Percentiles rank a stretch among this genome's conserved stretches.
These are phyloP conservation scores for Pisolithus orientalis DNA, from an alignment of 768 basidiomycete species.

Conservation along the genomic window DNA sequence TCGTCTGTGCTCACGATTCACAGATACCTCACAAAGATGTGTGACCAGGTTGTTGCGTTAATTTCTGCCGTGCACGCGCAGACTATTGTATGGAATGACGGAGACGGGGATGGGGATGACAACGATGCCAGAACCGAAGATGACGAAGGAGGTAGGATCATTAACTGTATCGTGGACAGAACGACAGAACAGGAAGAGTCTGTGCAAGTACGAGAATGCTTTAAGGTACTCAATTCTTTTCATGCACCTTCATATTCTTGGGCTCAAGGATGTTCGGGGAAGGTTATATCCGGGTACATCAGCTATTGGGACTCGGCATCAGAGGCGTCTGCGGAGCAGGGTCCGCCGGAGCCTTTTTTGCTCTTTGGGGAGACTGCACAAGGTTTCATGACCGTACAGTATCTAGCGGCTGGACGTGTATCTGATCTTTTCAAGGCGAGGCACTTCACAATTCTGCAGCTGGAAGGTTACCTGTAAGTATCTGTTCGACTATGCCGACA, in stretches of 20 bases:
- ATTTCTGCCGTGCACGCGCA: constrained; percentile 39
- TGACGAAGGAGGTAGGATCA: constrained; percentile 27
- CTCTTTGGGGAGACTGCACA: constrained; percentile 31
- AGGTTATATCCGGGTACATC: constrained; percentile 8
- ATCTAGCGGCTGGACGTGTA: constrained; percentile 7
- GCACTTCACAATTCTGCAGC: constrained; percentile 5
- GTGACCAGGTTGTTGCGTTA: constrained; percentile 44
- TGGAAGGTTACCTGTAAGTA: constrained; percentile 11
- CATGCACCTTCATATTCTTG: too few relatives aligned
- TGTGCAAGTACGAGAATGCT: constrained; percentile 33
- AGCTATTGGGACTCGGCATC: constrained; percentile 1
- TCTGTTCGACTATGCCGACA: not conserved
- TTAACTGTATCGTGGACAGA: constrained; percentile 44
- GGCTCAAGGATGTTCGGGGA: not conserved
- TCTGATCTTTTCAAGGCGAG: not conserved
- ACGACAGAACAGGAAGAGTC: constrained; percentile 46
- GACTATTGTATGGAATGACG: constrained; percentile 36
- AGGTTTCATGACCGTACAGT: constrained; percentile 26
- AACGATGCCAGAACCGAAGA: constrained; percentile 13
- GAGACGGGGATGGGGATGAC: constrained; percentile 12
- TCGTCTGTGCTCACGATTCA: not conserved
- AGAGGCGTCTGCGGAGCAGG: constrained; percentile 5
- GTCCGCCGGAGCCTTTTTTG: constrained; percentile 18
- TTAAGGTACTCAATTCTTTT: constrained; percentile 26
- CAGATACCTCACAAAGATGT: constrained; percentile 50